A percentile compares a stretch with the other conserved stretches of the same genome.
These are phyloP conservation scores for Viridothelium virens DNA, from an alignment of 495 filamentous ascomycete species.

Conservation along the genomic window DNA sequence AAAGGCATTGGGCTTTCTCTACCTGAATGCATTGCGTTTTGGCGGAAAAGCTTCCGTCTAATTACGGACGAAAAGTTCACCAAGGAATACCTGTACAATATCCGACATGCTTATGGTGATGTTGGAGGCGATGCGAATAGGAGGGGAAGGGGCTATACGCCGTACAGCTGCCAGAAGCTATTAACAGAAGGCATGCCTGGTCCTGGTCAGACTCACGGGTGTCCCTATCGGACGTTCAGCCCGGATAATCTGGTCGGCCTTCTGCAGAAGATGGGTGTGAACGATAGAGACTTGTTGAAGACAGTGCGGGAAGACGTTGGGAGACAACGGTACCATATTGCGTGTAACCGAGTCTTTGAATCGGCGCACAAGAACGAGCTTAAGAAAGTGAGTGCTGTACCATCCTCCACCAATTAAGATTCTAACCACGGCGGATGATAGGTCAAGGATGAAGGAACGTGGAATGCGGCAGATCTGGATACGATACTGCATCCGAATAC, in stretches of 20 bases:
- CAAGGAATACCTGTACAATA: conserved; percentile 89
- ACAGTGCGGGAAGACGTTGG: conserved; percentile 84
- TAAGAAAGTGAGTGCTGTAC: conserved; percentile 43
- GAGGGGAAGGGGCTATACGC: conserved; percentile 75
- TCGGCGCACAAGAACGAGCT: conserved; percentile 77
- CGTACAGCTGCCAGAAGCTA: conserved; percentile 91
- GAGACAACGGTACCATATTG: conserved; percentile 84
- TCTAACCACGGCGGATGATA: background rate
- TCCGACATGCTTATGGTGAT: conserved; percentile 88
- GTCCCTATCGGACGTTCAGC: conserved; percentile 88
- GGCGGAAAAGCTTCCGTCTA: conserved; percentile 74
- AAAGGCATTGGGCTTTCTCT: conserved; percentile 91
- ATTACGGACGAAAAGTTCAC: conserved; percentile 59
- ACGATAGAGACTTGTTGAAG: conserved; percentile 65
- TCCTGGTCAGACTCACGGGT: conserved; percentile 81
- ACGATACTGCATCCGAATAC: conserved; percentile 97
- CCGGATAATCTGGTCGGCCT: conserved; percentile 72
- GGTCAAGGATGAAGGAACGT: conserved; percentile 72
- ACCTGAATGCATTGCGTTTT: conserved; percentile 90
- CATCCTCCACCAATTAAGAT: background rate
- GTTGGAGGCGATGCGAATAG: conserved; percentile 88
- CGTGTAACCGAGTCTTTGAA: conserved; percentile 96
- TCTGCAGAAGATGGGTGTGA: conserved; percentile 67
- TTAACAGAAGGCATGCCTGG: conserved; percentile 77
- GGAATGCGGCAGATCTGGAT: conserved; percentile 74